These are phyloP conservation scores for Clitopilus passeckerianus DNA, from an alignment of 768 basidiomycete genomes.

Conservation along the genomic window DNA sequence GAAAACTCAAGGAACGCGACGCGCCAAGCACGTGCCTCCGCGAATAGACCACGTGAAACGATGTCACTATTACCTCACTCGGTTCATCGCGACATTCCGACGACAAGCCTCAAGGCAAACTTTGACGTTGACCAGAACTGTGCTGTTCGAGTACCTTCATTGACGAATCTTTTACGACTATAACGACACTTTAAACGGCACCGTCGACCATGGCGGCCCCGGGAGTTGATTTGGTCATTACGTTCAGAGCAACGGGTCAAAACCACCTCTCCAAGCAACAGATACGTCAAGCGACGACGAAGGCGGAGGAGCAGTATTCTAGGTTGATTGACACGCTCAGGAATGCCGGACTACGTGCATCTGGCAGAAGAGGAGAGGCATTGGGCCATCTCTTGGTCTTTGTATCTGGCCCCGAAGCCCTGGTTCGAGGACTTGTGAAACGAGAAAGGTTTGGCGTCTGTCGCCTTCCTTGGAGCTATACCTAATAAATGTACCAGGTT, in stretches of 20 bases:
- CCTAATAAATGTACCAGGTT: conserved; percentile 32
- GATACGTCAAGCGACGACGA: conserved; percentile 53
- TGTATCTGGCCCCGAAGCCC: conserved; percentile 59
- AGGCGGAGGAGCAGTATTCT: conserved; percentile 66
- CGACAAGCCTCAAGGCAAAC: background rate
- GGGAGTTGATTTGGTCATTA: conserved; percentile 68
- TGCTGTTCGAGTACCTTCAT: background rate
- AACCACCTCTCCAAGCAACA: conserved; percentile 55
- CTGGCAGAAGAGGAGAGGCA: conserved; percentile 72
- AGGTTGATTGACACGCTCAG: conserved; percentile 57
- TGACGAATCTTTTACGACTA: background rate
- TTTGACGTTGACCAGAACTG: background rate
- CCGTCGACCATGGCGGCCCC: conserved; percentile 19
- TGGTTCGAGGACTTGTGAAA: conserved; percentile 60
- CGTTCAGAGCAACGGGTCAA: conserved; percentile 55
- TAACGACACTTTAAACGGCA: background rate
- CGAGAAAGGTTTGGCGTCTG: conserved; percentile 56
- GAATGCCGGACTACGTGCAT: conserved; percentile 60
- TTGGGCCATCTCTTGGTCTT: conserved; percentile 75
- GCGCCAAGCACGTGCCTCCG: background rate
- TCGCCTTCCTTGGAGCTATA: background rate
- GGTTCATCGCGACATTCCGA: background rate
- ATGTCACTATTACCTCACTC: background rate
- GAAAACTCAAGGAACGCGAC: background rate
- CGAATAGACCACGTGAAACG: background rate